Evolutionary conservation across 495 filamentous ascomycete species (phyloP).

Genomic region (Neurospora africana): DNA sequence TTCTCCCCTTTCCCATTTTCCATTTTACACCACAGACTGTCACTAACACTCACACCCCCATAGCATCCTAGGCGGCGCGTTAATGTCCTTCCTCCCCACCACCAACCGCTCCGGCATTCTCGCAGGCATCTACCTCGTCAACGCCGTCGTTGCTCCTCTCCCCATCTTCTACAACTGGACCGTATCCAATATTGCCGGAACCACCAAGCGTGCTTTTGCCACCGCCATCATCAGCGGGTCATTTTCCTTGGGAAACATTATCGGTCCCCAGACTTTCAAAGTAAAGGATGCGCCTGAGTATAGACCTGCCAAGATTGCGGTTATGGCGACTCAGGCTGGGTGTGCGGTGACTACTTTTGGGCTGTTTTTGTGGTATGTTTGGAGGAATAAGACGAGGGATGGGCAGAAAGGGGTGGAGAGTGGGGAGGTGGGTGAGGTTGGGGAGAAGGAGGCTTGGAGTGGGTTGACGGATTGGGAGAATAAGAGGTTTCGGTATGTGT

Average conservation of each 20-base stretch:
- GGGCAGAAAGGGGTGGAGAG: slow-evolving; percentile 16
- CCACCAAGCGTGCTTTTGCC: slow-evolving; percentile 30
- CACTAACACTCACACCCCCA: neutral
- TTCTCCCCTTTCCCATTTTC: neutral
- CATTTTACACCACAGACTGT: neutral
- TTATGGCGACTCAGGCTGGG: slow-evolving; percentile 30
- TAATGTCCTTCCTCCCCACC: slow-evolving; percentile 48
- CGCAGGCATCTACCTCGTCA: slow-evolving; percentile 55
- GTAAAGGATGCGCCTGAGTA: slow-evolving; percentile 48
- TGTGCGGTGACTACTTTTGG: slow-evolving; percentile 23
- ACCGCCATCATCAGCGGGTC: slow-evolving; percentile 44
- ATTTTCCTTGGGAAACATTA: slow-evolving; percentile 56
- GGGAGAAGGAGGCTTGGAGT: slow-evolving; percentile 25
- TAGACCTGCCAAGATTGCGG: slow-evolving; percentile 51
- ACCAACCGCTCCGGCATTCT: slow-evolving; percentile 40
- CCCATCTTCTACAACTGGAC: slow-evolving; percentile 34
- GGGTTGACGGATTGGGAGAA: slow-evolving; percentile 30
- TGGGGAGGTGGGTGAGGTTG: slow-evolving; percentile 20
- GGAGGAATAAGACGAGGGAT: slow-evolving; percentile 25
- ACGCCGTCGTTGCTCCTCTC: slow-evolving; percentile 44
- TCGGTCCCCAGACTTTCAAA: slow-evolving; percentile 59
- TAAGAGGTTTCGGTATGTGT: slow-evolving; percentile 26
- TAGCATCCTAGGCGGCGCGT: slow-evolving; percentile 42
- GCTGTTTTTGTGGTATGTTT: slow-evolving; percentile 26
- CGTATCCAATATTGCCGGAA: slow-evolving; percentile 26